These are phyloP conservation scores for Euphorbia pulcherrima DNA, from an alignment of 345 rosid genomes.

Conservation along the genomic window DNA sequence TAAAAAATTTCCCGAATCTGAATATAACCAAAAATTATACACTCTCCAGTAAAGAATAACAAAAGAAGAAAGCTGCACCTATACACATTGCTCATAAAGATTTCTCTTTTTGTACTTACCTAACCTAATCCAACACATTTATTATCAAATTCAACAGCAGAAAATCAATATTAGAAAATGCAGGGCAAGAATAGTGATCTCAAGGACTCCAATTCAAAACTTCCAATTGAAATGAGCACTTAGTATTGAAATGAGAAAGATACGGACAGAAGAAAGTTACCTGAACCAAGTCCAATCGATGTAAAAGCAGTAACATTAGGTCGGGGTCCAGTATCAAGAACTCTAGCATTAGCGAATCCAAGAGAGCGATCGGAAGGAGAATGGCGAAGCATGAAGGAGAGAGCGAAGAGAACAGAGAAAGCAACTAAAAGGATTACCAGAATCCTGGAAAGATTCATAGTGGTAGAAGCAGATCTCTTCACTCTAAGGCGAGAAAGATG, in stretches of 20 bases:
- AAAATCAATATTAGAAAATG: not conserved
- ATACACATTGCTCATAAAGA: not conserved
- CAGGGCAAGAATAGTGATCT: not conserved
- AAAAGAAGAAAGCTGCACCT: not conserved
- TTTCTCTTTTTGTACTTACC: not conserved
- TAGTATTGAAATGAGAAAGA: not conserved
- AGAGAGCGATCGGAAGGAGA: conserved; percentile 16
- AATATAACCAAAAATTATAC: not conserved
- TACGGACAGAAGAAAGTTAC: not conserved
- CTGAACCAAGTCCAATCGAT: not conserved
- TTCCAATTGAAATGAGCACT: not conserved
- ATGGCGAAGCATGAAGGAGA: conserved; percentile 16
- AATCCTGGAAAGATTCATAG: conserved; percentile 38
- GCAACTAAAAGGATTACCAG: conserved; percentile 4
- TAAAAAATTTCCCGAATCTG: not conserved
- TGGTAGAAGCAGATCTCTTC: conserved; percentile 32
- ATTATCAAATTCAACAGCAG: not conserved
- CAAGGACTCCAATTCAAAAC: not conserved
- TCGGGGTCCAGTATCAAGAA: conserved; percentile 4
- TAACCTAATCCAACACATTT: not conserved
- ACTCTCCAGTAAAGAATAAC: not conserved
- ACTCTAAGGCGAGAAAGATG: conserved; percentile 17
- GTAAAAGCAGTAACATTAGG: conserved; percentile 3
- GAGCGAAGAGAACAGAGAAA: conserved; percentile 13
- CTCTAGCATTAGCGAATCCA: conserved; percentile 30